Evolutionary conservation across 208 protist genomes (phyloP).

Genomic region (Phytomonas serpens): DNA sequence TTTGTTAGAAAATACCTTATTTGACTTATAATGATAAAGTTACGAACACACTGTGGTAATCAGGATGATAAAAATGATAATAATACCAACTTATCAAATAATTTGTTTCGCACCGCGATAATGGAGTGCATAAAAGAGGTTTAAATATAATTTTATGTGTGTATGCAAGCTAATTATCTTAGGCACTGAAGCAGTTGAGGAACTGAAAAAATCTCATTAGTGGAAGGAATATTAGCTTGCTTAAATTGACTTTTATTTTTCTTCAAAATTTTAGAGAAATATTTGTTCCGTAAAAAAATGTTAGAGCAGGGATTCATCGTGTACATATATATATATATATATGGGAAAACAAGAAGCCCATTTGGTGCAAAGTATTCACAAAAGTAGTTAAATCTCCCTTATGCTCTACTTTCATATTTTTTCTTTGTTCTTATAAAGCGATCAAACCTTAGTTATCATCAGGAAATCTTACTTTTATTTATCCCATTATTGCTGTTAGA

Average conservation of each 20-base stretch:
- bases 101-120: background rate
- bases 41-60: background rate
- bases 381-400: background rate
- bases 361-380: background rate
- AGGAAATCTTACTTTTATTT: constrained; percentile 3
- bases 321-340: constrained; percentile 2
- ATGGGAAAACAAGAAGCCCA: background rate
- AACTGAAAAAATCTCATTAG: background rate
- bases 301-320: background rate
- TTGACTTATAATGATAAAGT: background rate
- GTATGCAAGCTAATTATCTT: background rate
- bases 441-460: background rate
- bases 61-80: background rate
- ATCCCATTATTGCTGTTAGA: background rate
- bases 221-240: background rate
- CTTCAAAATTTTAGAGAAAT: constrained; percentile 7
- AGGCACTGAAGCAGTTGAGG: background rate
- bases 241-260: background rate
- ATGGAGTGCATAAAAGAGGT: background rate
- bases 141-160: background rate
- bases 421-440: background rate
- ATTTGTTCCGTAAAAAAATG: constrained; percentile 6
- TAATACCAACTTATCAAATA: background rate
- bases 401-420: background rate
- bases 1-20: background rate